Percentiles rank a stretch among this genome's conserved stretches.
These are phyloP conservation scores for Mycena galopus DNA, from an alignment of 768 basidiomycete species.

Conservation along the genomic window DNA sequence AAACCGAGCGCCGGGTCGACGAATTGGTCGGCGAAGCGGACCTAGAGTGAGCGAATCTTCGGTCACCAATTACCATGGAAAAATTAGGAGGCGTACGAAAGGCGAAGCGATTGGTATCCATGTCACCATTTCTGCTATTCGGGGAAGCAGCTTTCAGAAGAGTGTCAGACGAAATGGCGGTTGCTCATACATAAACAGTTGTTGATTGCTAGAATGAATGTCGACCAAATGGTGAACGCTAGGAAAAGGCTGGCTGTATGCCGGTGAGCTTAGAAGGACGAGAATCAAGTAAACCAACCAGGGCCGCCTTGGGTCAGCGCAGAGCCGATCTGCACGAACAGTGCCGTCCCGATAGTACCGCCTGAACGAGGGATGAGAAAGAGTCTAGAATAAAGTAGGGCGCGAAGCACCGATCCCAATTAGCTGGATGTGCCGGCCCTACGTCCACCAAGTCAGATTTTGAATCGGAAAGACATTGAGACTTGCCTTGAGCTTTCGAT, in stretches of 20 bases:
- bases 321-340: slow-evolving; percentile 81
- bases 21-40: slow-evolving; percentile 71
- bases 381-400: not conserved
- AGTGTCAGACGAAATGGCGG: slow-evolving; percentile 31
- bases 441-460: not conserved
- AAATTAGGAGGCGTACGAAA: slow-evolving; percentile 60
- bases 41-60: slow-evolving; percentile 46
- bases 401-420: slow-evolving; percentile 54
- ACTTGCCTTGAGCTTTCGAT: slow-evolving; percentile 54
- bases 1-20: slow-evolving; percentile 72
- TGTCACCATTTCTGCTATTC: slow-evolving; percentile 85
- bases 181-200: slow-evolving; percentile 57
- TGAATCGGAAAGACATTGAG: no score
- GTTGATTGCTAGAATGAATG: slow-evolving; percentile 62
- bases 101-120: slow-evolving; percentile 85
- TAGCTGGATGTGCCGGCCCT: slow-evolving; percentile 66
- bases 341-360: slow-evolving; percentile 82
- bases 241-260: slow-evolving; percentile 59
- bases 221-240: slow-evolving; percentile 64
- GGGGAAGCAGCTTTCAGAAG: slow-evolving; percentile 43
- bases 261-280: not conserved
- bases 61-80: not conserved
- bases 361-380: slow-evolving; percentile 17
- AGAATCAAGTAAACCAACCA: slow-evolving; percentile 53
- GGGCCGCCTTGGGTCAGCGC: slow-evolving; percentile 74